phyloP scores from a whole-genome alignment of 2,329 filamentous ascomycete genomes.

The Aspergillus neotritici region DNA sequence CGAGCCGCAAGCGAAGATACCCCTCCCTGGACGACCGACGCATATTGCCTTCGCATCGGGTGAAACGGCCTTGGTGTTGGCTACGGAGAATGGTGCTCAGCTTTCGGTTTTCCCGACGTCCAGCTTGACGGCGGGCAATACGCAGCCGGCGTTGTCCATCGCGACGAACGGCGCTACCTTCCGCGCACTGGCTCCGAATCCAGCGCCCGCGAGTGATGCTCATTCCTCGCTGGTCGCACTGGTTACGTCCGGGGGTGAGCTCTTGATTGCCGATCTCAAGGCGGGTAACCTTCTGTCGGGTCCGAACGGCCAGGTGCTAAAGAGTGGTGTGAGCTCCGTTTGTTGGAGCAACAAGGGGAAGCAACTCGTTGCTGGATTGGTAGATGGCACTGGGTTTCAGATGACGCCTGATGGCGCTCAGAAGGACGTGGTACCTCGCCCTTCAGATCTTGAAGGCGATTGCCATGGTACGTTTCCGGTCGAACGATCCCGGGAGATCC shows the following conservation, averaged over 20 bases:
- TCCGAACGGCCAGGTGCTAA: slow-evolving; percentile 60
- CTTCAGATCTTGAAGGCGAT: slow-evolving; percentile 58
- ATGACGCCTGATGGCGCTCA: slow-evolving; percentile 74
- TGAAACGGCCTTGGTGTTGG: slow-evolving; percentile 76
- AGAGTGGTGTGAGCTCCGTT: slow-evolving; percentile 70
- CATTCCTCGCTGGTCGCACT: slow-evolving; percentile 67
- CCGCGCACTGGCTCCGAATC: slow-evolving; percentile 73
- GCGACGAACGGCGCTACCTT: slow-evolving; percentile 69
- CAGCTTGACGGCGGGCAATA: slow-evolving; percentile 59
- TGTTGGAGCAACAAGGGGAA: slow-evolving; percentile 93
- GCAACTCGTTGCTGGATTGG: slow-evolving; percentile 80
- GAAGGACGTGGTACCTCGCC: slow-evolving; percentile 73
- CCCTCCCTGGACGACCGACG: slow-evolving; percentile 69
- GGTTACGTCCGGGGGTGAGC: slow-evolving; percentile 71
- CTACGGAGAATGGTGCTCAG: slow-evolving; percentile 73
- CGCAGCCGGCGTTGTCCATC: slow-evolving; percentile 67
- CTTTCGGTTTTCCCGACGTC: slow-evolving; percentile 77
- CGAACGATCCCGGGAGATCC: not conserved
- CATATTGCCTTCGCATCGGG: slow-evolving; percentile 90
- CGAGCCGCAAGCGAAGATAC: slow-evolving; percentile 65
- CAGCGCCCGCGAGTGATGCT: slow-evolving; percentile 52
- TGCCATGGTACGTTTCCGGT: slow-evolving; percentile 58
- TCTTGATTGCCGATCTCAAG: slow-evolving; percentile 77
- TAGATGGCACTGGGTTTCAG: slow-evolving; percentile 72
- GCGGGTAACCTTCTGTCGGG: slow-evolving; percentile 55